phyloP scores from a whole-genome alignment of 805 yeast genomes.

The Metschnikowia colocasiae region DNA sequence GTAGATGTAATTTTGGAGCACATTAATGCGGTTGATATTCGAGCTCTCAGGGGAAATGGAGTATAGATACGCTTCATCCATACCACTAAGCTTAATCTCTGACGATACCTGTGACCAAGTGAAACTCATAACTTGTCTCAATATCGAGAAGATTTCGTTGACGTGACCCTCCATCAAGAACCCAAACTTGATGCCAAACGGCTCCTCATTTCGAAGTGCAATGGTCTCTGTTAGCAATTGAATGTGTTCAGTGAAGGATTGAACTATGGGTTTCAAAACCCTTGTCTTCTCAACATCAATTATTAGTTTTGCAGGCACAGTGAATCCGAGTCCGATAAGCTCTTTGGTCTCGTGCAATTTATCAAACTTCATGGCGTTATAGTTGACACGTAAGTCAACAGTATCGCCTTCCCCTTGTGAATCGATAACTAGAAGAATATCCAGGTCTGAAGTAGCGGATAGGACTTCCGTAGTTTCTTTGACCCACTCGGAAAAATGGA shows the following conservation, averaged over 20 bases:
- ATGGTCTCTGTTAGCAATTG: slow-evolving; percentile 34
- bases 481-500: slow-evolving; percentile 50
- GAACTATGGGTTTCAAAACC: slow-evolving; percentile 55
- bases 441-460: background rate
- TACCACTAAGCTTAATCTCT: slow-evolving; percentile 21
- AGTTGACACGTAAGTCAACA: slow-evolving; percentile 5
- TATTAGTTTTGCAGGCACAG: slow-evolving; percentile 52
- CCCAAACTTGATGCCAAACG: slow-evolving; percentile 38
- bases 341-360: slow-evolving; percentile 9
- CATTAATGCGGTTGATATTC: slow-evolving; percentile 17
- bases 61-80: slow-evolving; percentile 16
- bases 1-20: slow-evolving; percentile 24
- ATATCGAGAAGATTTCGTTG: slow-evolving; percentile 25
- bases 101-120: slow-evolving; percentile 13
- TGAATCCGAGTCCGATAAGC: slow-evolving; percentile 41
- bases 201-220: slow-evolving; percentile 20
- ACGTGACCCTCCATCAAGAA: slow-evolving; percentile 39
- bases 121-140: slow-evolving; percentile 3
- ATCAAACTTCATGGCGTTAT: background rate
- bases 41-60: background rate
- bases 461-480: slow-evolving; percentile 8
- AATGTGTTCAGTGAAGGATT: slow-evolving; percentile 50
- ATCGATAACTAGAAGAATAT: slow-evolving; percentile 4
- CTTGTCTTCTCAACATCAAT: slow-evolving; percentile 48
- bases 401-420: background rate